Conservation (phyloP, 495 filamentous ascomycete genomes). For the Annulohypoxylon maeteangense region DNA sequence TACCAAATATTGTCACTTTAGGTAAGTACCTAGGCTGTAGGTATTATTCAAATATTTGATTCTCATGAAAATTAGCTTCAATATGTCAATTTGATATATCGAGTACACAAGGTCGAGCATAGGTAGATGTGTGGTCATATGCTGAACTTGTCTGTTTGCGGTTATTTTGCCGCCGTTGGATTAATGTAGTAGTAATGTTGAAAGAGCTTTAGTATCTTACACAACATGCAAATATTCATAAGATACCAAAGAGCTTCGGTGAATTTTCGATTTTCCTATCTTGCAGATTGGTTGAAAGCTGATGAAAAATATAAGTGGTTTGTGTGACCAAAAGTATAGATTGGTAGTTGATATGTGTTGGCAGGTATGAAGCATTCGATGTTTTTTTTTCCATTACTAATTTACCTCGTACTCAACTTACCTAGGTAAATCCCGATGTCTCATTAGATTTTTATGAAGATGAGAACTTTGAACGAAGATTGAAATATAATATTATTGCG, state of each 20-base stretch:
- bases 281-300: neutral
- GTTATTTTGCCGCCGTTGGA: neutral
- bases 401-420: neutral
- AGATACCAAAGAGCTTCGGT: neutral
- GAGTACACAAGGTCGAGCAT: neutral
- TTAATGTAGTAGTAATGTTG: neutral
- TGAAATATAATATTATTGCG: neutral
- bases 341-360: neutral
- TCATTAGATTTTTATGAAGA: neutral
- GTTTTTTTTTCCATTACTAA: neutral
- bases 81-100: neutral
- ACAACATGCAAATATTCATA: neutral
- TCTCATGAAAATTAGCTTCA: neutral
- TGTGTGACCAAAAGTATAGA: neutral
- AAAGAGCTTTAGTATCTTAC: neutral
- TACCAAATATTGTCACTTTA: neutral
- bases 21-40: neutral
- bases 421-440: neutral
- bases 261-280: neutral
- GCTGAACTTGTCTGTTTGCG: neutral
- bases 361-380: neutral
- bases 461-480: neutral
- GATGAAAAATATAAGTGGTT: slow-evolving; percentile 5
- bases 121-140: neutral
- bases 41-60: neutral